phyloP scores from a whole-genome alignment of 1,284 basidiomycete genomes.

The Neonothopanus nambi region DNA sequence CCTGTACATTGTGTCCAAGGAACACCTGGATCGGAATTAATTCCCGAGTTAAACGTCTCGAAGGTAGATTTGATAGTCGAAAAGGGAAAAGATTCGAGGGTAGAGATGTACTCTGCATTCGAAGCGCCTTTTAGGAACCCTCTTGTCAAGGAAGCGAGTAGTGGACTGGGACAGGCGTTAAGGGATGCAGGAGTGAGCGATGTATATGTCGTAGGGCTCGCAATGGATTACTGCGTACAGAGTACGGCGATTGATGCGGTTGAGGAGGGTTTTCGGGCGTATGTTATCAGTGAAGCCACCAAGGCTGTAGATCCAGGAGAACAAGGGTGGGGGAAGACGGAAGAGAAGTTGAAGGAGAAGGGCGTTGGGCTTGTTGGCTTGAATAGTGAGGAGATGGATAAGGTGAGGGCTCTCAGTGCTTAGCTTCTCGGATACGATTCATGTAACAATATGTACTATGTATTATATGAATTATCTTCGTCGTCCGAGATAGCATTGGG shows the following conservation, averaged over 20 bases:
- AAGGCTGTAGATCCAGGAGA: conserved; percentile 32
- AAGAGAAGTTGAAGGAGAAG: conserved; percentile 14
- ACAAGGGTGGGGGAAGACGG: conserved; percentile 28
- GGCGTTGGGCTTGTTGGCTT: conserved; percentile 11
- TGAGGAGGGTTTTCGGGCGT: conserved; percentile 42
- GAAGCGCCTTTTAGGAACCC: conserved; percentile 33
- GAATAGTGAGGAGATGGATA: conserved; percentile 13
- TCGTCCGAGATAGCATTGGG: too few relatives aligned
- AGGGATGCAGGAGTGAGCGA: conserved; percentile 35
- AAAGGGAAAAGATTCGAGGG: conserved; percentile 35
- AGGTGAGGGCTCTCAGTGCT: conserved; percentile 8
- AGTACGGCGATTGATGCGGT: conserved; percentile 43
- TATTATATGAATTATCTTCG: too few relatives aligned
- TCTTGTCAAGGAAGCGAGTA: conserved; percentile 27
- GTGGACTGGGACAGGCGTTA: conserved; percentile 35
- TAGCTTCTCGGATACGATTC: background rate
- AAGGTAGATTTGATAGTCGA: conserved; percentile 32
- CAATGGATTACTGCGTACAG: conserved; percentile 62
- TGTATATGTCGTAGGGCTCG: conserved; percentile 58
- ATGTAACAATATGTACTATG: too few relatives aligned
- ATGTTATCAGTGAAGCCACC: conserved; percentile 35
- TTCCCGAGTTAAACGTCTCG: conserved; percentile 34
- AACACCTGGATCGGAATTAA: conserved; percentile 42
- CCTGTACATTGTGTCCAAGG: conserved; percentile 59
- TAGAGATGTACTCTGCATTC: conserved; percentile 59